Base-by-base conservation (phyloP, 1,284 basidiomycete genomes). In the Ceratobasidium sp. region DNA sequence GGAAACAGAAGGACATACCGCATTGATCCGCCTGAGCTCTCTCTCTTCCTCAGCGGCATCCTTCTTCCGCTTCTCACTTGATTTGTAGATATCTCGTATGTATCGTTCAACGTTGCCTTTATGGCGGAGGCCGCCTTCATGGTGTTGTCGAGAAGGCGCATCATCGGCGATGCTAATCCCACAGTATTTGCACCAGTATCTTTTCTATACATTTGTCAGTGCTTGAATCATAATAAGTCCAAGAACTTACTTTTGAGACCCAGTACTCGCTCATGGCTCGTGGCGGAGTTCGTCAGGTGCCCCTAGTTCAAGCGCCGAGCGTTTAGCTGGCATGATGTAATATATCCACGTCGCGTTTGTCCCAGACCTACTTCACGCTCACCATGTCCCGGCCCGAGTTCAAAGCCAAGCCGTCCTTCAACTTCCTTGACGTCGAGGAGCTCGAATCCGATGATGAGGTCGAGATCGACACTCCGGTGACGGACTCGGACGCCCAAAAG, bases 21-120 rank as follows among this genome's bases (percentile, higher is more conserved):
- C 87, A 77, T 98, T 93, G 73, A 99, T 91, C 72, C 88, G 83
- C 14, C 84, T 89, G 86, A 98, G 93, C 79, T 97, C 93, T 74
- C 88, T 83, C 77, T 88, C 90, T 81, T 96, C 94, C 77, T 94
- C 90, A 70, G 92, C 92, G 59, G 85, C 84, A 76, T 97, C 95
- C 80, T 91, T 88, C 83, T 93, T 92, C 70, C 88, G 87, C 82
- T 90, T 89, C 82, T 95, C 93, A 4, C 95, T 92, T n/a, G 88
- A 83, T 83, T 96, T 96, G 86, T 99, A 99, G 36, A 98, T 86
- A 51, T 92, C 88, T 51, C 94, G 86, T 67, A 99, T 92, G 80
- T 92, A 96, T 9, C 95, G 86, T 78, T 98, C 95, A 74, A 93
- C 89, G 80, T 94, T 97, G 60, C 95, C 95, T 79, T 97, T 93